phyloP scores from a whole-genome alignment of 768 basidiomycete species.

The Tricholoma sp. region DNA sequence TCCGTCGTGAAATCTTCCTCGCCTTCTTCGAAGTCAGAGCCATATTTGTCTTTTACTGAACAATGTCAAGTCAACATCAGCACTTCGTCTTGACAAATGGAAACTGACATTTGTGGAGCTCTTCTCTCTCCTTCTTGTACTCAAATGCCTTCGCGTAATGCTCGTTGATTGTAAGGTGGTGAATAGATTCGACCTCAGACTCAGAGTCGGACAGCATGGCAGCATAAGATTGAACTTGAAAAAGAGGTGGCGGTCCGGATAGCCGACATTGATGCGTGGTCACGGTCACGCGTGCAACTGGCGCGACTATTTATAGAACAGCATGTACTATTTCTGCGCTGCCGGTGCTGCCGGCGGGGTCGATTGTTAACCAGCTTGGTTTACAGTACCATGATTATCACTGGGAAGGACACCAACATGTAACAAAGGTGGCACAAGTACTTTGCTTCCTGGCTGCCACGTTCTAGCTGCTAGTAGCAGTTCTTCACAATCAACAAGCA shows the following conservation, averaged over 20 bases:
- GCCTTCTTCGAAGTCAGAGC: constrained; percentile 60
- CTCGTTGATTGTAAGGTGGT: constrained; percentile 64
- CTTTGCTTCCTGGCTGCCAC: too few relatives aligned
- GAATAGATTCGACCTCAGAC: constrained; percentile 35
- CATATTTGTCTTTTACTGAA: constrained; percentile 87
- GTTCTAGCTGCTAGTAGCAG: too few relatives aligned
- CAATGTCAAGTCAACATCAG: neutral
- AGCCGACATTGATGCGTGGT: neutral
- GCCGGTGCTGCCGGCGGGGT: too few relatives aligned
- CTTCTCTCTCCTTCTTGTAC: constrained; percentile 80
- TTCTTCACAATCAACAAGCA: too few relatives aligned
- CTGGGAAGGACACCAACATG: too few relatives aligned
- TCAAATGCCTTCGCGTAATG: constrained; percentile 81
- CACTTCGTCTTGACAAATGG: neutral
- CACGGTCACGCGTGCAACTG: too few relatives aligned
- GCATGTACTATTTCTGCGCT: too few relatives aligned
- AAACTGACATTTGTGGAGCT: constrained; percentile 67
- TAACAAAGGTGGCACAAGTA: too few relatives aligned
- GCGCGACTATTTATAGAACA: too few relatives aligned
- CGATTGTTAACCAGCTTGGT: too few relatives aligned
- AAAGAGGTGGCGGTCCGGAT: neutral
- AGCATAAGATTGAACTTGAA: neutral
- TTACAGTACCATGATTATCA: too few relatives aligned
- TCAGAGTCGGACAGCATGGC: constrained; percentile 47
- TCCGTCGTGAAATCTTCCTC: constrained; percentile 50